A percentile compares a stretch with the other conserved stretches of the same genome.
Evolutionary conservation across 331 rosid species (phyloP).

Genomic region (Malus hybrid): DNA sequence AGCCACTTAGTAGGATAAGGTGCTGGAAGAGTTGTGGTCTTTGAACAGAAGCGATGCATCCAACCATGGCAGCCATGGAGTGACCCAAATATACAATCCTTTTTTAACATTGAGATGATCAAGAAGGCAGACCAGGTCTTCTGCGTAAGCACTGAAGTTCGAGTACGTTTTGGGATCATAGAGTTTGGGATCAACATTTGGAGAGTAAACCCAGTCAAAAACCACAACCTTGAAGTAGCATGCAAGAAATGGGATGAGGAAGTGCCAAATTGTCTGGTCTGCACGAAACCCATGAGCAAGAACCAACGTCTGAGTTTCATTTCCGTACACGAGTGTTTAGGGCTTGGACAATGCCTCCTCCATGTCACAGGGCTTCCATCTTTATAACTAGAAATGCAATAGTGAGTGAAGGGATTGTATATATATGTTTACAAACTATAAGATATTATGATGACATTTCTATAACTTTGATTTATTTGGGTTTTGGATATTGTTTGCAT

Average conservation of each 20-base stretch:
- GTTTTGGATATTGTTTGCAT: background rate
- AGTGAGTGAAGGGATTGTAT: background rate
- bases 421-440: no score
- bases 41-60: conserved; percentile 35
- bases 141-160: conserved; percentile 25
- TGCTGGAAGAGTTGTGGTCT: conserved; percentile 38
- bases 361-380: conserved; percentile 18
- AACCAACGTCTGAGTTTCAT: conserved; percentile 34
- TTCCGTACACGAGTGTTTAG: conserved; percentile 38
- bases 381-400: background rate
- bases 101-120: conserved; percentile 29
- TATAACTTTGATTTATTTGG: background rate
- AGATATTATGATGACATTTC: no score
- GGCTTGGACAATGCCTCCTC: conserved; percentile 25
- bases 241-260: conserved; percentile 32
- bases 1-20: conserved; percentile 29
- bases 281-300: conserved; percentile 43
- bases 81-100: conserved; percentile 31
- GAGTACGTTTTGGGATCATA: conserved; percentile 29
- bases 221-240: conserved; percentile 42
- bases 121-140: conserved; percentile 39
- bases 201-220: conserved; percentile 40
- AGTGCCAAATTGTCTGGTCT: conserved; percentile 30
- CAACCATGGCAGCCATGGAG: conserved; percentile 51
- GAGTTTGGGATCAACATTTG: conserved; percentile 14